phyloP scores from a whole-genome alignment of 129 eudicot genomes.

The Deinandra increscens region DNA sequence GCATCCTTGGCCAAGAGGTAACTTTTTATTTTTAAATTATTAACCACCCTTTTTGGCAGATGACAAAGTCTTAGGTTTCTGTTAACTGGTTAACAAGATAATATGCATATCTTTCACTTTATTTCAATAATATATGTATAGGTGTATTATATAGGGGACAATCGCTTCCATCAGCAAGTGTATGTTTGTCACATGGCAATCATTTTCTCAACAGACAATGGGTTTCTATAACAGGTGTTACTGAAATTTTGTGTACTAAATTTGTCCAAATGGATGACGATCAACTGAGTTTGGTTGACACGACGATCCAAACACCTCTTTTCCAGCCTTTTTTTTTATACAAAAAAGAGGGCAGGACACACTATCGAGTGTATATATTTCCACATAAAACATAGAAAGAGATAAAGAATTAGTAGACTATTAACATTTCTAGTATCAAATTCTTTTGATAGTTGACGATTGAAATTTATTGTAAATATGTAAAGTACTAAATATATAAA shows the following conservation, averaged over 20 bases:
- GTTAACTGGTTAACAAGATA: background rate
- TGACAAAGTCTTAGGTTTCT: background rate
- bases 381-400: background rate
- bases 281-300: background rate
- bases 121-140: background rate
- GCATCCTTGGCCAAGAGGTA: constrained; percentile 93
- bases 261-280: background rate
- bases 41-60: background rate
- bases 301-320: background rate
- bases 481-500: background rate
- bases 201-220: background rate
- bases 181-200: background rate
- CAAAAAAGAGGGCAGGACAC: constrained; percentile 6
- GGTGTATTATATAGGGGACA: background rate
- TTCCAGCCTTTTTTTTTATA: background rate
- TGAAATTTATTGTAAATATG: background rate
- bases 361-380: background rate
- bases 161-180: background rate
- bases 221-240: background rate
- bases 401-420: background rate
- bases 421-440: background rate
- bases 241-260: background rate
- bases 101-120: background rate
- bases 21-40: constrained; percentile 6
- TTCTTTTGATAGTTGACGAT: background rate